Conservation (phyloP, 1,284 basidiomycete species). For the Apiotrichum veenhuisii region DNA sequence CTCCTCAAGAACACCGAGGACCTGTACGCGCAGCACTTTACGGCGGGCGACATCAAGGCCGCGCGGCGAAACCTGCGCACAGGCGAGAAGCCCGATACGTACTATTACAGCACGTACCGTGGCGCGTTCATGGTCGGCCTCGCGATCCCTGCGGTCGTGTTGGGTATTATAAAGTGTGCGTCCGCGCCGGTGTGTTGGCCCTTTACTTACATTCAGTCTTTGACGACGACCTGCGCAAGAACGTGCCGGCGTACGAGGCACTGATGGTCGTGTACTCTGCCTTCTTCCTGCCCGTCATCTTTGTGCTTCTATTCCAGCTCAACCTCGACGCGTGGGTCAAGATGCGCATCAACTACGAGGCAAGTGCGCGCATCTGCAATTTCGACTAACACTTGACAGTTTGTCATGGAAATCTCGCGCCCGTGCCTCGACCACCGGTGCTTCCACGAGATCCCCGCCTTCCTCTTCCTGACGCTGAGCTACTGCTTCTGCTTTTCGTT, state of each 20-base stretch:
- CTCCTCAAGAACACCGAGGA: constrained; percentile 72
- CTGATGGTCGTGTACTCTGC: constrained; percentile 75
- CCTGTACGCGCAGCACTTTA: constrained; percentile 68
- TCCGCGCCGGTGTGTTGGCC: constrained; percentile 11
- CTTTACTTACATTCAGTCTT: constrained; percentile 54
- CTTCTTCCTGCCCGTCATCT: constrained; percentile 68
- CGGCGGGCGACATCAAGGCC: constrained; percentile 74
- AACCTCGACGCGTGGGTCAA: constrained; percentile 77
- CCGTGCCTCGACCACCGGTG: constrained; percentile 72
- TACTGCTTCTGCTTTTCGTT: constrained; percentile 86
- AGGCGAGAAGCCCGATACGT: constrained; percentile 57
- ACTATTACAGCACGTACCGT: constrained; percentile 71
- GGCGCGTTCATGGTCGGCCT: constrained; percentile 73
- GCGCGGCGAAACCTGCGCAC: constrained; percentile 67
- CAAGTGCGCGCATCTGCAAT: neutral
- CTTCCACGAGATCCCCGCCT: constrained; percentile 78
- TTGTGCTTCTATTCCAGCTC: constrained; percentile 70
- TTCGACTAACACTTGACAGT: constrained; percentile 64
- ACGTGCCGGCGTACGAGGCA: constrained; percentile 66
- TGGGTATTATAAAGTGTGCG: constrained; percentile 67
- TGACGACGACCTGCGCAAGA: constrained; percentile 56
- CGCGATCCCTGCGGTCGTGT: constrained; percentile 65
- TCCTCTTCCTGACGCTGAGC: constrained; percentile 68
- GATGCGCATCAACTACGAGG: constrained; percentile 56
- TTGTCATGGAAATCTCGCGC: constrained; percentile 86